A percentile compares a stretch with the other conserved stretches of the same genome.
Evolutionary conservation across 23 red algal species (phyloP).

Genomic region (Gracilaria gracilis): DNA sequence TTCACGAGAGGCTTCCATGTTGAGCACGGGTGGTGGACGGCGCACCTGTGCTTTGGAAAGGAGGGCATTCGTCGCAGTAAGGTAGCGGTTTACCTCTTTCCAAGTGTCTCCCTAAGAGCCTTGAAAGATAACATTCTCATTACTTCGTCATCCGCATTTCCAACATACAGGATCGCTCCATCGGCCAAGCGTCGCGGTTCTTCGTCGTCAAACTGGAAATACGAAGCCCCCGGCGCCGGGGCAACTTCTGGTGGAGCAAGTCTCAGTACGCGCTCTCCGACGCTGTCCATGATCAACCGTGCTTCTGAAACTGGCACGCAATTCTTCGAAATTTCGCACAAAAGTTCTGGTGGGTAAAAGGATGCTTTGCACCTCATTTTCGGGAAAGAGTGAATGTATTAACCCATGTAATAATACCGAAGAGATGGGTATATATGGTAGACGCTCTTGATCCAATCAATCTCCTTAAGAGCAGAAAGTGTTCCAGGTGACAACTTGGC

Average conservation of each 20-base stretch:
- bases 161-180: slow-evolving; percentile 26
- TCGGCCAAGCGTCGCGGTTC: slow-evolving; percentile 25
- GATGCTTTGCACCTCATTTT: slow-evolving; percentile 93
- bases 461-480: slow-evolving; percentile 86
- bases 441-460: slow-evolving; percentile 58
- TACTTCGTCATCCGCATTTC: slow-evolving; percentile 29
- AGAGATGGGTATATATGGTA: slow-evolving; percentile 31
- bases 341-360: slow-evolving; percentile 76
- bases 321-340: slow-evolving; percentile 77
- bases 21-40: too few species aligned
- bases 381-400: slow-evolving; percentile 89
- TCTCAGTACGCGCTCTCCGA: slow-evolving; percentile 23
- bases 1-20: too few species aligned
- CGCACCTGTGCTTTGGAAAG: too few species aligned
- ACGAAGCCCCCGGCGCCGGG: slow-evolving; percentile 11
- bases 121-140: slow-evolving; percentile 27
- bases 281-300: slow-evolving; percentile 35
- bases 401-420: slow-evolving; percentile 94
- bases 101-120: slow-evolving; percentile 5
- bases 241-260: slow-evolving; percentile 24
- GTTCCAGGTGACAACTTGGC: slow-evolving; percentile 82
- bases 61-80: too few species aligned
- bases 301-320: slow-evolving; percentile 70
- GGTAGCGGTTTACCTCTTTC: too few species aligned
- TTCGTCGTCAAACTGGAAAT: slow-evolving; percentile 55